Percentiles rank a stretch among this genome's conserved stretches.
Conservation (phyloP, 208 protist genomes). For the Acanthamoeba sp. region DNA sequence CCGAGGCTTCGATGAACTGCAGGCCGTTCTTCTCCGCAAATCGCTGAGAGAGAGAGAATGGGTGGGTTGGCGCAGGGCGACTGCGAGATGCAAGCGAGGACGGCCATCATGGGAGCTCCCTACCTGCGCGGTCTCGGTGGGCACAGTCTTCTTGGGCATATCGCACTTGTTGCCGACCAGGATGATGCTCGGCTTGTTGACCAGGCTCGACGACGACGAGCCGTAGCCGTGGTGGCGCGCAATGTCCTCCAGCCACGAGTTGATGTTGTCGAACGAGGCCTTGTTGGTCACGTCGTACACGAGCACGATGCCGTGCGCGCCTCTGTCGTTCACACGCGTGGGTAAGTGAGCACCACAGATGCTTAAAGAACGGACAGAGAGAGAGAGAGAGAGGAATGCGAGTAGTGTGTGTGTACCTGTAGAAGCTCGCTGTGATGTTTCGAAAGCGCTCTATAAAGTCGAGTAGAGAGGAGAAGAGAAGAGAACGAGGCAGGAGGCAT, state of each 20-base stretch:
- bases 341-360: neutral
- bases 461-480: neutral
- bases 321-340: slow-evolving; percentile 82
- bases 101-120: neutral
- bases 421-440: slow-evolving; percentile 74
- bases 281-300: slow-evolving; percentile 97
- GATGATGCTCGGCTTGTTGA: slow-evolving; percentile 95
- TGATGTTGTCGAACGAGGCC: slow-evolving; percentile 96
- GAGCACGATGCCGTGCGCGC: slow-evolving; percentile 97
- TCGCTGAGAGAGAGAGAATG: slow-evolving; percentile 15
- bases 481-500: neutral
- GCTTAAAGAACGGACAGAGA: neutral
- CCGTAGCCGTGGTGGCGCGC: slow-evolving; percentile 98
- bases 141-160: slow-evolving; percentile 94
- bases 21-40: slow-evolving; percentile 88
- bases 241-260: slow-evolving; percentile 96
- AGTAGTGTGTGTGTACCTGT: neutral
- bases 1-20: slow-evolving; percentile 99
- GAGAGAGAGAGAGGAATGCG: neutral
- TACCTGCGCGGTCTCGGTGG: slow-evolving; percentile 93
- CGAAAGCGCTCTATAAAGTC: slow-evolving; percentile 16
- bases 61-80: neutral
- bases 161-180: slow-evolving; percentile 99
- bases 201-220: slow-evolving; percentile 77
- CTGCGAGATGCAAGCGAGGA: neutral